A percentile compares a stretch with the other conserved stretches of the same genome.
Conservation (phyloP, 176 grass and related monocot genomes). For the Triticum aestivum region IWGSC_CS_RefSeq_v2.1 NC_057794.1:586773721-586774220, state of each 20-base stretch:
- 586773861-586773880: not conserved
- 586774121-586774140: not conserved
- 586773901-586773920: not conserved
- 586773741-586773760: not conserved
- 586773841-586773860: not conserved
- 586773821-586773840: not conserved
- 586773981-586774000: not conserved
- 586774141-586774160: conserved; percentile 42
- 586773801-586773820: not conserved
- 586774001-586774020: not conserved
- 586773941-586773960: conserved; percentile 35
- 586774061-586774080: not conserved
- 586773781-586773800: not conserved
- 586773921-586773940: conserved; percentile 23
- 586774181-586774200: conserved; percentile 94
- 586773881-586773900: not conserved
- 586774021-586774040: conserved; percentile 7
- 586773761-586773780: too few species aligned
- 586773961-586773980: not conserved
- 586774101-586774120: not conserved
- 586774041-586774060: not conserved
- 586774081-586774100: not conserved
- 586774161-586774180: conserved; percentile 87
- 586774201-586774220: conserved; percentile 82
- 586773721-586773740: not conserved